Conservation (phyloP, 768 basidiomycete genomes). For the Lactarius vividus region DNA sequence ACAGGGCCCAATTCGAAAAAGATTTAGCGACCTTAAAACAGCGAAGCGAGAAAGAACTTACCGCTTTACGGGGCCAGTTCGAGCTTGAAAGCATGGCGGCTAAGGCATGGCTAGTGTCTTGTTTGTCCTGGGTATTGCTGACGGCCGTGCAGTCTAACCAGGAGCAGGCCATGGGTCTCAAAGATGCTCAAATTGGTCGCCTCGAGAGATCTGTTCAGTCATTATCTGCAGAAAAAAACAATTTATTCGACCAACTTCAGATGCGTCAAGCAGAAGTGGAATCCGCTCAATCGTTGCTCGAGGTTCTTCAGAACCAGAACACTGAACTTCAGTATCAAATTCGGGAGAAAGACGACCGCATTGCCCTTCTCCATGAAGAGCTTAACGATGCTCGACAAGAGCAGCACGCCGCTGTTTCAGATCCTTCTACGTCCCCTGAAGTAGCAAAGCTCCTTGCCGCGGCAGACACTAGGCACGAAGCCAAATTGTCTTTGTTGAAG, state of each 20-base stretch:
- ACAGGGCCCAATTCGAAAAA: slow-evolving; percentile 69
- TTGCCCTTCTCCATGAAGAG: slow-evolving; percentile 69
- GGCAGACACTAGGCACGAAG: slow-evolving; percentile 74
- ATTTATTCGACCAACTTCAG: slow-evolving; percentile 84
- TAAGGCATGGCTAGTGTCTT: slow-evolving; percentile 52
- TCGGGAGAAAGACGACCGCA: slow-evolving; percentile 73
- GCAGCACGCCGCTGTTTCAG: slow-evolving; percentile 45
- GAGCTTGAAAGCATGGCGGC: slow-evolving; percentile 72
- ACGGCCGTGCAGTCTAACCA: slow-evolving; percentile 53
- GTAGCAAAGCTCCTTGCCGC: slow-evolving; percentile 70
- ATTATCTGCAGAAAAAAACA: slow-evolving; percentile 70
- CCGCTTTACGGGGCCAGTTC: slow-evolving; percentile 61
- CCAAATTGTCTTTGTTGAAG: slow-evolving; percentile 68
- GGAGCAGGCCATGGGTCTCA: slow-evolving; percentile 60
- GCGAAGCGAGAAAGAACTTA: slow-evolving; percentile 70
- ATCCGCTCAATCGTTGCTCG: slow-evolving; percentile 71
- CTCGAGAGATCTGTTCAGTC: slow-evolving; percentile 71
- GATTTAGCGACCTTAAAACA: slow-evolving; percentile 62
- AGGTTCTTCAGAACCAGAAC: slow-evolving; percentile 71
- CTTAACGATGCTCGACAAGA: slow-evolving; percentile 60
- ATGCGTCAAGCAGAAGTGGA: slow-evolving; percentile 88
- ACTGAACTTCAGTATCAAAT: slow-evolving; percentile 86
- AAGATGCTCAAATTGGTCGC: slow-evolving; percentile 58
- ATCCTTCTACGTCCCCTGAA: slow-evolving; percentile 50
- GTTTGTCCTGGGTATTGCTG: slow-evolving; percentile 14